phyloP scores from a whole-genome alignment of 1,139 yeast genomes.

The Pneumocystis jirovecii region DNA sequence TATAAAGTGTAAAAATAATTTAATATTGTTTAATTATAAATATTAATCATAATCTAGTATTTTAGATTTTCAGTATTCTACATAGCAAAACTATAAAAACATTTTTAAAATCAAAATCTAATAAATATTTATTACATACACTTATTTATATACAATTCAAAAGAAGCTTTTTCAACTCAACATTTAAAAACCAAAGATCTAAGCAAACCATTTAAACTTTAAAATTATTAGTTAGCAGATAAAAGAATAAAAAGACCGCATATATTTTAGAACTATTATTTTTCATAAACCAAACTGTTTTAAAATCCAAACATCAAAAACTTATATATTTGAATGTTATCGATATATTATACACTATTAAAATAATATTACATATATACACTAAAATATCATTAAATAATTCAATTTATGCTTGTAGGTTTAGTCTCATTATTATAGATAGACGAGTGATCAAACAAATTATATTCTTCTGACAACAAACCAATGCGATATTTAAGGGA shows the following conservation, averaged over 20 bases:
- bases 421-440: not conserved
- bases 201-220: not conserved
- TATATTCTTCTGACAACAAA: not conserved
- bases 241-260: not conserved
- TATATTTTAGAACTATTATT: not conserved
- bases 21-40: not conserved
- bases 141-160: not conserved
- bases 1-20: not conserved
- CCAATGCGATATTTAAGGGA: not conserved
- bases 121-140: not conserved
- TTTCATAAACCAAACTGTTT: not conserved
- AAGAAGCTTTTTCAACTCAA: not conserved
- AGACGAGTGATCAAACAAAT: not conserved
- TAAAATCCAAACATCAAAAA: not conserved
- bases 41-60: not conserved
- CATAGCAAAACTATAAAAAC: not conserved
- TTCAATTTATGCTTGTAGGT: not conserved
- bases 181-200: not conserved
- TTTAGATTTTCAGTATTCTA: not conserved
- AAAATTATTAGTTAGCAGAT: not conserved
- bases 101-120: not conserved
- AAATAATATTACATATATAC: not conserved
- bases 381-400: not conserved
- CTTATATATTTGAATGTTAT: not conserved
- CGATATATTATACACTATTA: not conserved